phyloP scores from a whole-genome alignment of 139 green algal species.

The Pycnococcus provasolii region DNA sequence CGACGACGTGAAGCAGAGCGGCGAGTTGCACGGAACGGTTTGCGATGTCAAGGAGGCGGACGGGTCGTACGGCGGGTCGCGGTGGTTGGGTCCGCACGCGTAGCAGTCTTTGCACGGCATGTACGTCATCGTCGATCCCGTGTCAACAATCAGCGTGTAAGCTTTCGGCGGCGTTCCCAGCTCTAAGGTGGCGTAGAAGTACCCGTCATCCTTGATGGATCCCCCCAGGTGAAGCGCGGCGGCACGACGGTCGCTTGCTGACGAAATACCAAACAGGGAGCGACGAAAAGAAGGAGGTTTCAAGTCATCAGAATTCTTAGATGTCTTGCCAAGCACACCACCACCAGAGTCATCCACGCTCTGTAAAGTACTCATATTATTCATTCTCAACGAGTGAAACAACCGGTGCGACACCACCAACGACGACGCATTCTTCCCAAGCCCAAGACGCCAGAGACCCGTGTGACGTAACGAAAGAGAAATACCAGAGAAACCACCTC shows the following conservation, averaged over 20 bases:
- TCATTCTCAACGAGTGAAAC: too few species aligned
- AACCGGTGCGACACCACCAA: too few species aligned
- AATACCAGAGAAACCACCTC: too few species aligned
- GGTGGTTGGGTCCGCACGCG: conserved; percentile 24
- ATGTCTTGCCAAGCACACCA: too few species aligned
- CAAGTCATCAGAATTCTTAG: too few species aligned
- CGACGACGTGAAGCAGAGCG: conserved; percentile 37
- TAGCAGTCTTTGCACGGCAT: conserved; percentile 70
- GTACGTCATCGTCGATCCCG: conserved; percentile 85
- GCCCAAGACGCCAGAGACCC: too few species aligned
- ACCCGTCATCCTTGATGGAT: conserved; percentile 34
- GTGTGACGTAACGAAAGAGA: too few species aligned
- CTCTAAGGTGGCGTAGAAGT: conserved; percentile 70
- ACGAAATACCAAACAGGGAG: too few species aligned
- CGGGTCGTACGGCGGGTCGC: conserved; percentile 53
- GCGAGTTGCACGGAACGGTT: conserved; percentile 44
- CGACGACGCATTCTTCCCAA: too few species aligned
- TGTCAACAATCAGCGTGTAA: conserved; percentile 91
- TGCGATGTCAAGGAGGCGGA: conserved; percentile 38
- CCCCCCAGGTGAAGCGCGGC: background rate
- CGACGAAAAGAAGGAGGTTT: too few species aligned
- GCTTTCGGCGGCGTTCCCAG: conserved; percentile 63
- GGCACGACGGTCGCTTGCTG: background rate
- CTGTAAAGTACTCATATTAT: too few species aligned
- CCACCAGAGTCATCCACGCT: too few species aligned